These are phyloP conservation scores for Lagenaria siceraria DNA, from an alignment of 306 rosid species.

Conservation along the genomic window DNA sequence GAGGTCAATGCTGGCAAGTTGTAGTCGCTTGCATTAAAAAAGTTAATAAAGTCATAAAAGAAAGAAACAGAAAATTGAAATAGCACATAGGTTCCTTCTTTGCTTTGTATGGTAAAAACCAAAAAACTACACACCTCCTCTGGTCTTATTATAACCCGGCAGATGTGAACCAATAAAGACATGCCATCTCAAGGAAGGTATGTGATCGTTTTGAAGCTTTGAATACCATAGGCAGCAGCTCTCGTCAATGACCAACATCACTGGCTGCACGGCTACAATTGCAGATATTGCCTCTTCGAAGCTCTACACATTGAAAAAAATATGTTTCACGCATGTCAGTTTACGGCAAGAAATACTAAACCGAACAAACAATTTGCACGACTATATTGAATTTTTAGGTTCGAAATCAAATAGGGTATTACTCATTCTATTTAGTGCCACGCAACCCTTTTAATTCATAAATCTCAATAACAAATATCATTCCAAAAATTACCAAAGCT, in stretches of 20 bases:
- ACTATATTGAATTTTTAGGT: neutral
- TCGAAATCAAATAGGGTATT: neutral
- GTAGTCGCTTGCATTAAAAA: neutral
- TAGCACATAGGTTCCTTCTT: neutral
- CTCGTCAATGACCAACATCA: constrained; percentile 56
- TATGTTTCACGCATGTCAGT: neutral
- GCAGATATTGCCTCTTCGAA: constrained; percentile 66
- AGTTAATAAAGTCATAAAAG: constrained; percentile 1
- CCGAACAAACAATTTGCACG: neutral
- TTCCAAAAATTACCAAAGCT: neutral
- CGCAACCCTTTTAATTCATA: neutral
- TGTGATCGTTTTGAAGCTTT: constrained; percentile 28
- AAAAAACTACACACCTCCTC: constrained; percentile 26
- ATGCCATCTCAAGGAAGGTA: constrained; percentile 55
- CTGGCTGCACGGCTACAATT: constrained; percentile 49
- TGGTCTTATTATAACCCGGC: constrained; percentile 13
- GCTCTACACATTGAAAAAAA: constrained; percentile 27
- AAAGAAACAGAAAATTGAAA: neutral
- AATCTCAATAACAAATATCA: neutral
- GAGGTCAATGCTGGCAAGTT: constrained; percentile 32
- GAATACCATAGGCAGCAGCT: constrained; percentile 47
- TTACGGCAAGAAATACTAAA: neutral
- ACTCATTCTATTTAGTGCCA: neutral
- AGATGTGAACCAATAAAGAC: constrained; percentile 43
- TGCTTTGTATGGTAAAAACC: neutral